Conservation (phyloP, 2,329 filamentous ascomycete species). For the Colletotrichum navitas region DNA sequence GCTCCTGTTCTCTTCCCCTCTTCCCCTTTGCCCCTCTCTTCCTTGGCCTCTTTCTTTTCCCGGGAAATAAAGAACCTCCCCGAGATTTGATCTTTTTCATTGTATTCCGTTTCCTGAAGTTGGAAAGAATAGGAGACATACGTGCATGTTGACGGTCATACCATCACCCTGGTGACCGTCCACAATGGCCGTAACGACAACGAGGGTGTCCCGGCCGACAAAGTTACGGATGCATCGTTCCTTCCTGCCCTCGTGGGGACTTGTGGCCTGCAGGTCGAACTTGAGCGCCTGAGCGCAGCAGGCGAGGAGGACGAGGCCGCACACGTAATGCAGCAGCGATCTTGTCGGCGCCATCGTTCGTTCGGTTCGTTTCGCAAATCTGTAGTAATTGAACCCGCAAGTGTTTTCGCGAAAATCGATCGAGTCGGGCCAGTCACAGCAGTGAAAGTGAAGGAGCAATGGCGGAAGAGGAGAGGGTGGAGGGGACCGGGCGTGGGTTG, state of each 20-base stretch:
- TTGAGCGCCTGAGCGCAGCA: conserved; percentile 78
- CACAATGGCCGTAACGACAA: conserved; percentile 93
- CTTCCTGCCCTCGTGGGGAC: conserved; percentile 71
- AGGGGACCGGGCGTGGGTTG: conserved; percentile 12
- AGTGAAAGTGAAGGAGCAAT: not conserved
- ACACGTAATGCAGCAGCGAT: conserved; percentile 69
- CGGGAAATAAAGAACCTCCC: not conserved
- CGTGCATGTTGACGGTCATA: conserved; percentile 93
- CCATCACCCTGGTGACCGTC: conserved; percentile 91
- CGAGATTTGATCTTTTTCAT: not conserved
- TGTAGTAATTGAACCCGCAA: not conserved
- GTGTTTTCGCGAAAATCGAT: conserved; percentile 2
- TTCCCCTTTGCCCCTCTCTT: not conserved
- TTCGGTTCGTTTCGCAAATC: conserved; percentile 2
- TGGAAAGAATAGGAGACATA: conserved; percentile 58
- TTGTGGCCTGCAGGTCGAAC: conserved; percentile 87
- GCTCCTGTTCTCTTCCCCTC: not conserved
- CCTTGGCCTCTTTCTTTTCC: not conserved
- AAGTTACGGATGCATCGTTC: conserved; percentile 98
- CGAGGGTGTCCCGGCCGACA: conserved; percentile 89
- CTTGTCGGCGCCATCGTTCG: conserved; percentile 61
- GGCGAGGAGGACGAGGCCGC: conserved; percentile 68
- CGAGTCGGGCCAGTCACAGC: conserved; percentile 5
- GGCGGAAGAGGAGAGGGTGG: conserved; percentile 59
- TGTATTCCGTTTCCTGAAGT: not conserved